Evolutionary conservation across 768 basidiomycete genomes (phyloP).

Genomic region (Suillus discolor): DNA sequence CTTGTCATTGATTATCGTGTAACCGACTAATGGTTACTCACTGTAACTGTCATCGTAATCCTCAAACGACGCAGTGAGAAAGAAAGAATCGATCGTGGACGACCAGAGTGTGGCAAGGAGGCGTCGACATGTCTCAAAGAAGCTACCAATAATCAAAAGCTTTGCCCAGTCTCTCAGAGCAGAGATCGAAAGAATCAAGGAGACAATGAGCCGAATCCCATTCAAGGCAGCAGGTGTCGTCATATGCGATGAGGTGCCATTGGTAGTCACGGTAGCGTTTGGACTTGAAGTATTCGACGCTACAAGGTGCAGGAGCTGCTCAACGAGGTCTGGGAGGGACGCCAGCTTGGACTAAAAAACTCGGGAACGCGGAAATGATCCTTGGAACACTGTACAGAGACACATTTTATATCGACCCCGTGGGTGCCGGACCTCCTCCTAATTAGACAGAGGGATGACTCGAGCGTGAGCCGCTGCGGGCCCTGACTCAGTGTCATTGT

Average conservation of each 20-base stretch:
- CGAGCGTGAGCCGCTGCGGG: not conserved
- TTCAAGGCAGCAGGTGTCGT: slow-evolving; percentile 17
- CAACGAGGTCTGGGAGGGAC: slow-evolving; percentile 31
- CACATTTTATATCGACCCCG: slow-evolving; percentile 15
- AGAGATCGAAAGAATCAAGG: slow-evolving; percentile 52
- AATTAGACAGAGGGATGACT: not conserved
- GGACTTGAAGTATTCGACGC: slow-evolving; percentile 15
- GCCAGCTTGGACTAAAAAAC: slow-evolving; percentile 18
- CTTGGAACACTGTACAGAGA: not conserved
- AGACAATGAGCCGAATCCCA: slow-evolving; percentile 25
- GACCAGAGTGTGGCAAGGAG: slow-evolving; percentile 44
- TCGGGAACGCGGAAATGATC: not conserved
- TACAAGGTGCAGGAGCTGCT: slow-evolving; percentile 30
- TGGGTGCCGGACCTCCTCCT: not conserved
- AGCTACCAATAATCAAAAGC: slow-evolving; percentile 61
- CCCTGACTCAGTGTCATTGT: too few species aligned
- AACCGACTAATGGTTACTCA: slow-evolving; percentile 32
- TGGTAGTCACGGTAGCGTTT: slow-evolving; percentile 13
- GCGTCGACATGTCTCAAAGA: slow-evolving; percentile 61
- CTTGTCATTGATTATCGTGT: not conserved
- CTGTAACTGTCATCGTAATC: slow-evolving; percentile 60
- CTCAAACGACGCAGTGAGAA: slow-evolving; percentile 63
- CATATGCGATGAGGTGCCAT: slow-evolving; percentile 15
- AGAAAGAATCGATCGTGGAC: slow-evolving; percentile 51
- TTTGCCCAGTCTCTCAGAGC: slow-evolving; percentile 67